These are phyloP conservation scores for Ballota nigra DNA, from an alignment of 257 asterid species.

Conservation along the genomic window DNA sequence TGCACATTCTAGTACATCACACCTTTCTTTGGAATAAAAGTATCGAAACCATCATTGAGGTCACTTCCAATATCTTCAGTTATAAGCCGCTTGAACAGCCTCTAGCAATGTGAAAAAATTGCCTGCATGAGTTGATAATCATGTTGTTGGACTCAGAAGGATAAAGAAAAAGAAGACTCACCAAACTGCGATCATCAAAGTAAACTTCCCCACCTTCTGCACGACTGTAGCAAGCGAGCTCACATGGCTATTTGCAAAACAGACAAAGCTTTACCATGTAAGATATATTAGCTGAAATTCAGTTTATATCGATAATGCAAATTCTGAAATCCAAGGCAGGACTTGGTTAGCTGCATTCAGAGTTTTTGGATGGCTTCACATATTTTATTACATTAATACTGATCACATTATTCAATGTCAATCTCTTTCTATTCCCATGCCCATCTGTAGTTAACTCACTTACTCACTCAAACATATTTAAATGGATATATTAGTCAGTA, in stretches of 20 bases:
- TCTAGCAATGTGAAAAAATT: slow-evolving; percentile 45
- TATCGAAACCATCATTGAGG: slow-evolving; percentile 88
- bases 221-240: slow-evolving; percentile 95
- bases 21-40: slow-evolving; percentile 82
- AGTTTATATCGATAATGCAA: background rate
- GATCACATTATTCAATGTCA: background rate
- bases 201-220: slow-evolving; percentile 90
- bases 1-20: slow-evolving; percentile 22
- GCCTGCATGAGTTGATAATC: slow-evolving; percentile 18
- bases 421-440: background rate
- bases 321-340: slow-evolving; percentile 3
- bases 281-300: slow-evolving; percentile 20
- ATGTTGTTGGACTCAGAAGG: background rate
- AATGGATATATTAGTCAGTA: background rate
- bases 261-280: slow-evolving; percentile 26
- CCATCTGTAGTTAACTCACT: slow-evolving; percentile 10
- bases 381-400: background rate
- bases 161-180: slow-evolving; percentile 41
- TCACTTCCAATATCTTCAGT: slow-evolving; percentile 87
- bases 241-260: slow-evolving; percentile 75
- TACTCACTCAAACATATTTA: background rate
- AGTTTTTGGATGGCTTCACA: background rate
- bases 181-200: slow-evolving; percentile 96
- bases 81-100: slow-evolving; percentile 89
- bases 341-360: slow-evolving; percentile 1